Evolutionary conservation across 768 basidiomycete species (phyloP), one percentile per base, ranked within the genome.

Genomic region (Tulasnella sp.): DNA sequence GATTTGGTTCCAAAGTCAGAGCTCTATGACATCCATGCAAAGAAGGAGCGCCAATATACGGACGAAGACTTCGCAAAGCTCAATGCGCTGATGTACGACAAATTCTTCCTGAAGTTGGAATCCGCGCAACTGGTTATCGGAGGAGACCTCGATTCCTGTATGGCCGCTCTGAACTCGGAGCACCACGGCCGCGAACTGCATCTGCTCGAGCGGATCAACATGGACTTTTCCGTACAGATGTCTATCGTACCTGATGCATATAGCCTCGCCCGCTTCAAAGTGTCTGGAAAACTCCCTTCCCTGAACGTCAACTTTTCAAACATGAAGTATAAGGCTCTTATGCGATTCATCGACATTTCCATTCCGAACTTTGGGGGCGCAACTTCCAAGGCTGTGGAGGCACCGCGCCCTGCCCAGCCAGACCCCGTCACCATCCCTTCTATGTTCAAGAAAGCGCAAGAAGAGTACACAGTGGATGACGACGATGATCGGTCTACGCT

Each of bases 111-210:
- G 38, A 82, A 80, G 58, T 78, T 99, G 17, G 77, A 92, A 64
- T 84, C 87, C 45, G 92, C 96, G 11, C 94, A 98, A 91, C 91
- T 99, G 60, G 76, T 99, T 60, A 78, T 99, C 53, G 96, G 96
- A 9, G 79, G 84, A 51, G 82, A 87, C 66, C 72, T 98, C 38
- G 76, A 88, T 60, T 77, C 84, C 9, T 97, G 91, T 70, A 80
- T 87, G 59, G 76, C 82, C 12, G 94, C 92, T 7, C 76, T 99
- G 29, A 76, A 76, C 2, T 78, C 79, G 8, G 71, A 78, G 52
- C 73, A 75, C 21, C 70, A 62, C 66, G 68, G 65, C 8, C 65
- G 66, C 48, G 77, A 79, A 29, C 76, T 96, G 15, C 96, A 98
- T 71, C 74, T 99, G 52, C 73, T 99, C 43, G 96, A 98, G 73